Evolutionary conservation across 352 stramenopile genomes (phyloP).

Genomic region (Albugo laibachii): DNA sequence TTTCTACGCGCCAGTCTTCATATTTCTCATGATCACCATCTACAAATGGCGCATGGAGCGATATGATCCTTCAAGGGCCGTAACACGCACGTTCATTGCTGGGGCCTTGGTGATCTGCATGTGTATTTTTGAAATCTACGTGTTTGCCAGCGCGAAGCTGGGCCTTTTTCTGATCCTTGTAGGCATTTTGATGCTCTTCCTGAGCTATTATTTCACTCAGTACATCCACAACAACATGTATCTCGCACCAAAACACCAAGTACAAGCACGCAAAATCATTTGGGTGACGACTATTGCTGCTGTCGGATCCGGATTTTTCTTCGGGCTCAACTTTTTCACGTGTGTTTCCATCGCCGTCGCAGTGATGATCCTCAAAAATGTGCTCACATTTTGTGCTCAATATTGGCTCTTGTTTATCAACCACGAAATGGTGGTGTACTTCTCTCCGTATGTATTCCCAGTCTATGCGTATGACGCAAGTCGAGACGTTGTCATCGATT

Average conservation of each 20-base stretch:
- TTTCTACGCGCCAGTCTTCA: constrained; percentile 61
- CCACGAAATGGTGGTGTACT: constrained; percentile 51
- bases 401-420: constrained; percentile 11
- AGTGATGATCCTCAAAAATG: constrained; percentile 59
- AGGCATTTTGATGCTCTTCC: not conserved
- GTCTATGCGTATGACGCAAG: constrained; percentile 82
- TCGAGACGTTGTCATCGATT: constrained; percentile 81
- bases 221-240: constrained; percentile 76
- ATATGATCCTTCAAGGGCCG: constrained; percentile 30
- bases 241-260: constrained; percentile 38
- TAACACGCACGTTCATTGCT: constrained; percentile 12
- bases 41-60: constrained; percentile 59
- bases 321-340: constrained; percentile 56
- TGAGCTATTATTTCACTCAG: constrained; percentile 58
- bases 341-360: constrained; percentile 72
- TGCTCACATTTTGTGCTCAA: constrained; percentile 19
- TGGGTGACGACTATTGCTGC: constrained; percentile 13
- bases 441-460: constrained; percentile 78
- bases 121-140: constrained; percentile 64
- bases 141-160: constrained; percentile 31
- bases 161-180: constrained; percentile 42
- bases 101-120: constrained; percentile 17
- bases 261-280: constrained; percentile 22
- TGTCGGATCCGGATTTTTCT: constrained; percentile 21
- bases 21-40: constrained; percentile 48